A percentile compares a stretch with the other conserved stretches of the same genome.
These are phyloP conservation scores for Leptodontidium sp. DNA, from an alignment of 2,329 filamentous ascomycete species.

Conservation along the genomic window DNA sequence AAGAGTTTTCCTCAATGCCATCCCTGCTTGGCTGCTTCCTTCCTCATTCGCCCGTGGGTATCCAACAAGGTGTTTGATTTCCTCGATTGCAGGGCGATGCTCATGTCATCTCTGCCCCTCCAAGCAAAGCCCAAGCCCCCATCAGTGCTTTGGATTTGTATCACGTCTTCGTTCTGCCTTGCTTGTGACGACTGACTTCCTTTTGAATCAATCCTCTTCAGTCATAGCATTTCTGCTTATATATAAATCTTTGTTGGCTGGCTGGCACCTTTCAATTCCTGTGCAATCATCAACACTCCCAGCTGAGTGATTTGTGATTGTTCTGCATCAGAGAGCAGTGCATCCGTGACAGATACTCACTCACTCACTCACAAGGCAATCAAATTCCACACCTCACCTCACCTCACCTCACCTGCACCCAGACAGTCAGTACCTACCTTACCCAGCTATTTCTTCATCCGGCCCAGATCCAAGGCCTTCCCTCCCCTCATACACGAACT, in stretches of 20 bases:
- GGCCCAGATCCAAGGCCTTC: not conserved
- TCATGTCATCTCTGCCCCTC: conserved; percentile 24
- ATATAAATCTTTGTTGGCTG: not conserved
- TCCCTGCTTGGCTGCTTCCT: conserved; percentile 1
- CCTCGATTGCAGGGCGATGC: not conserved
- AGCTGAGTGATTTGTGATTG: conserved; percentile 12
- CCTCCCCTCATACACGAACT: not conserved
- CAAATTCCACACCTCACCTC: not conserved
- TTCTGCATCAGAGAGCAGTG: not conserved
- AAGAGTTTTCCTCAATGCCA: not conserved
- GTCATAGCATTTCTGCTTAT: not conserved
- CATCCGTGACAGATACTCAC: not conserved
- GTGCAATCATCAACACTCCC: not conserved
- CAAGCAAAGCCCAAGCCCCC: not conserved
- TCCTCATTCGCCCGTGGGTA: conserved; percentile 18
- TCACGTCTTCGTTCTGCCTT: not conserved
- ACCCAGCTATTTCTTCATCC: conserved; percentile 10
- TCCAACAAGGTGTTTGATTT: conserved; percentile 26
- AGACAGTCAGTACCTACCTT: not conserved
- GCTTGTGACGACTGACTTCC: too few relatives aligned
- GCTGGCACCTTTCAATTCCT: not conserved
- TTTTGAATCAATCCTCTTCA: not conserved
- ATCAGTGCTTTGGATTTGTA: too few relatives aligned
- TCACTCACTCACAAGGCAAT: not conserved
- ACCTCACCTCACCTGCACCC: not conserved